These are phyloP conservation scores for Daldinia sp. DNA, from an alignment of 2,329 filamentous ascomycete genomes.

Conservation along the genomic window DNA sequence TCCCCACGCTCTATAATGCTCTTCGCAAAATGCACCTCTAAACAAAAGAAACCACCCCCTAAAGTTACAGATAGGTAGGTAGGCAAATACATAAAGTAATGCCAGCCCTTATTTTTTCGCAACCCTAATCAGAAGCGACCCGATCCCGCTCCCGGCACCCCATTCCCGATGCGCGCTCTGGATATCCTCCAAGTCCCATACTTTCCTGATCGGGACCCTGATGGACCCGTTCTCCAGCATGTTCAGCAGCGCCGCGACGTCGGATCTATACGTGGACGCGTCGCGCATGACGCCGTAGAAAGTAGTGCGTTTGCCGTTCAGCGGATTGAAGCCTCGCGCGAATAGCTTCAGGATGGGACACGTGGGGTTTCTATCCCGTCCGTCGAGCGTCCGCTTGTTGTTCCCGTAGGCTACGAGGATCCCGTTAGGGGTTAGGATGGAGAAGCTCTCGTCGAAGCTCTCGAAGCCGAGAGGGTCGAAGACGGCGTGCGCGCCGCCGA, in stretches of 20 bases:
- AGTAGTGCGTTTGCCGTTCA: conserved; percentile 48
- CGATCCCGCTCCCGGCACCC: conserved; percentile 53
- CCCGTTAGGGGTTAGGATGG: conserved; percentile 57
- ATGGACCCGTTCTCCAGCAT: conserved; percentile 52
- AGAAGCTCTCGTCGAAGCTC: conserved; percentile 63
- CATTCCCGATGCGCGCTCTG: conserved; percentile 55
- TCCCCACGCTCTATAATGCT: not conserved
- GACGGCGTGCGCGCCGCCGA: conserved; percentile 55
- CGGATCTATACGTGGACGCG: conserved; percentile 50
- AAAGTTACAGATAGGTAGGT: not conserved
- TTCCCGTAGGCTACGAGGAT: conserved; percentile 56
- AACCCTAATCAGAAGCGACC: conserved; percentile 53
- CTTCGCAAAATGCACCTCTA: not conserved
- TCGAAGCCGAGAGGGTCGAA: conserved; percentile 63
- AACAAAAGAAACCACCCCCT: not conserved
- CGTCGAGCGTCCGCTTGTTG: conserved; percentile 52
- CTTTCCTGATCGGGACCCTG: conserved; percentile 54
- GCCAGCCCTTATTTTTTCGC: conserved; percentile 5
- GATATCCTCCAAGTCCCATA: conserved; percentile 58
- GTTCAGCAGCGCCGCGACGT: conserved; percentile 50
- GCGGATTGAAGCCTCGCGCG: conserved; percentile 42
- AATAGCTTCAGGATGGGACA: conserved; percentile 51
- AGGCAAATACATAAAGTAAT: not conserved
- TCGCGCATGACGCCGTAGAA: conserved; percentile 56
- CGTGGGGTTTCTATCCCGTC: conserved; percentile 40